Conservation (phyloP, 768 basidiomycete species). For the Neoboletus brunneissimus region DNA sequence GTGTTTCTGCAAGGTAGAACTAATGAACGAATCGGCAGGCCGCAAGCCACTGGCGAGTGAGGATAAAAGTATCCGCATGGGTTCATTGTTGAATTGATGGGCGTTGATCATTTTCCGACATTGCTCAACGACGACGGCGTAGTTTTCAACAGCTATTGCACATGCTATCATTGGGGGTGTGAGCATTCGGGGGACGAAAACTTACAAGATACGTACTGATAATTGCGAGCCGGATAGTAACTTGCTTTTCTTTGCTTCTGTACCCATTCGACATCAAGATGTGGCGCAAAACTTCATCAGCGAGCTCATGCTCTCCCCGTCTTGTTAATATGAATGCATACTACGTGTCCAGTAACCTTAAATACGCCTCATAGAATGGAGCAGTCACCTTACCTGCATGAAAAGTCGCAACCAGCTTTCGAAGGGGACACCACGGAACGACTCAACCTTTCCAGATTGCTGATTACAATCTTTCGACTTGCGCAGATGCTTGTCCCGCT, state of each 20-base stretch:
- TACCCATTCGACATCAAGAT: constrained; percentile 73
- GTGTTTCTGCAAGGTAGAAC: constrained; percentile 78
- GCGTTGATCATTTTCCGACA: constrained; percentile 68
- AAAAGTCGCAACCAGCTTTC: constrained; percentile 83
- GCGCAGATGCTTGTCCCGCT: constrained; percentile 39
- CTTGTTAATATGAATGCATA: no score
- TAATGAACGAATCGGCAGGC: constrained; percentile 73
- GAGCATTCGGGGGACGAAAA: not conserved
- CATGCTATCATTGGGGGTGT: constrained; percentile 52
- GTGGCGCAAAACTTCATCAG: constrained; percentile 74
- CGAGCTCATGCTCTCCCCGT: constrained; percentile 59
- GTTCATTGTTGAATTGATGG: constrained; percentile 86
- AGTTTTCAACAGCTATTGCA: constrained; percentile 55
- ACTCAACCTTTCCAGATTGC: constrained; percentile 46
- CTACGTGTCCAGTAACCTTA: constrained; percentile 36
- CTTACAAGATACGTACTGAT: constrained; percentile 51
- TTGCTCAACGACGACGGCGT: constrained; percentile 66
- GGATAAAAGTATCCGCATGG: constrained; percentile 74
- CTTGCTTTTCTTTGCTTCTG: constrained; percentile 55
- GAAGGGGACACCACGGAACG: constrained; percentile 78
- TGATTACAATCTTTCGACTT: constrained; percentile 44
- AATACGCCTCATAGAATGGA: constrained; percentile 1
- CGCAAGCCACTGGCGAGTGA: constrained; percentile 67
- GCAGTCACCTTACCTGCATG: constrained; percentile 59
- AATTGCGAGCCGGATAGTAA: constrained; percentile 70